Conservation (phyloP, 2,329 filamentous ascomycete genomes). For the Lachnellula cervina region DNA sequence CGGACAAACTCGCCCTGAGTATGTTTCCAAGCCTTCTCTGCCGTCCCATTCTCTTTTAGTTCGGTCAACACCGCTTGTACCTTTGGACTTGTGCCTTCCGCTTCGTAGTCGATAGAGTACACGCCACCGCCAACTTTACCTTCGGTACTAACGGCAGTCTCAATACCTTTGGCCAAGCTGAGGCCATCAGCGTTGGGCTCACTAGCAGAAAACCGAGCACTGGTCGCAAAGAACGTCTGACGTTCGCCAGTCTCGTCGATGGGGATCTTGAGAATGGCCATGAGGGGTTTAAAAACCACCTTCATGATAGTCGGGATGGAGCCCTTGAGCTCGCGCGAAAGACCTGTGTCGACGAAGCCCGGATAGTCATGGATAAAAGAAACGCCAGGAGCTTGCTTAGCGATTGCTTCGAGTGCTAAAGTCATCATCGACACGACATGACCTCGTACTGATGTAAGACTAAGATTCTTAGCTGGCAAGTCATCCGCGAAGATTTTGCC, state of each 20-base stretch:
- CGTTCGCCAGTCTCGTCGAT: conserved; percentile 33
- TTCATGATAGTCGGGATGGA: neutral
- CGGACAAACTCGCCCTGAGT: conserved; percentile 21
- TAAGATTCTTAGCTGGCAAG: conserved; percentile 35
- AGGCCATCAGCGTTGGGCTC: conserved; percentile 12
- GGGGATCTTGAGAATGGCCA: neutral
- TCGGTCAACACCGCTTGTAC: conserved; percentile 28
- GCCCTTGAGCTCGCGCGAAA: conserved; percentile 28
- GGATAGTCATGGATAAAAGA: conserved; percentile 46
- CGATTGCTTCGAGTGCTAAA: conserved; percentile 42
- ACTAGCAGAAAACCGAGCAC: conserved; percentile 27
- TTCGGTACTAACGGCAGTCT: conserved; percentile 28
- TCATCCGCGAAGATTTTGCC: conserved; percentile 41
- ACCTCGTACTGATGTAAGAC: conserved; percentile 35
- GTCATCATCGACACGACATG: conserved; percentile 45
- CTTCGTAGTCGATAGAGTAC: conserved; percentile 28
- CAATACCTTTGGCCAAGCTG: conserved; percentile 11
- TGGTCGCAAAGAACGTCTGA: conserved; percentile 34
- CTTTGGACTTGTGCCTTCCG: conserved; percentile 24
- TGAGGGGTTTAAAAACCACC: neutral
- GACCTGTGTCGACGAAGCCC: conserved; percentile 34
- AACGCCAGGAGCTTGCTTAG: conserved; percentile 39
- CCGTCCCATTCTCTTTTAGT: conserved; percentile 31
- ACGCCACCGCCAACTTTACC: conserved; percentile 32
- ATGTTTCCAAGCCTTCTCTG: conserved; percentile 30